Evolutionary conservation across 371 early-diverging fungal species (phyloP).

Genomic region (Capillidium rhysosporum): DNA sequence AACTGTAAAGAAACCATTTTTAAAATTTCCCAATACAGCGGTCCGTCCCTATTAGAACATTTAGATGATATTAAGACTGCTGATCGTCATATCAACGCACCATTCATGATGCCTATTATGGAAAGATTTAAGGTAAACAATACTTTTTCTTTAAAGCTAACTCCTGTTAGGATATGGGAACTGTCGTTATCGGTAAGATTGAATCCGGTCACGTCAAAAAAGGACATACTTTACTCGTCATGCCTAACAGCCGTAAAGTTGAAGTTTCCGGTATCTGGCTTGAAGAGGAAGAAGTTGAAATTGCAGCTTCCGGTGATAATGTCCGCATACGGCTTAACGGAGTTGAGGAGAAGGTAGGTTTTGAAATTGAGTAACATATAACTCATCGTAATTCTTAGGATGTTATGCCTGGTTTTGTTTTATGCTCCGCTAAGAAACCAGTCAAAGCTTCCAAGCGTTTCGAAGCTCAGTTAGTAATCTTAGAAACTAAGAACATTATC

Average conservation of each 20-base stretch:
- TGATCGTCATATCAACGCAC: slow-evolving; percentile 68
- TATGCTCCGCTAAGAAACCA: slow-evolving; percentile 58
- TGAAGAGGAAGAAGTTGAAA: slow-evolving; percentile 63
- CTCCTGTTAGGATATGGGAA: slow-evolving; percentile 72
- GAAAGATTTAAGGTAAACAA: slow-evolving; percentile 64
- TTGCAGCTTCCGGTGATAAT: slow-evolving; percentile 79
- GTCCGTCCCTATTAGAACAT: slow-evolving; percentile 81
- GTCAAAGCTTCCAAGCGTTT: slow-evolving; percentile 55
- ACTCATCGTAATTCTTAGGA: slow-evolving; percentile 20
- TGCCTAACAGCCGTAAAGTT: slow-evolving; percentile 71
- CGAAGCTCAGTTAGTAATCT: slow-evolving; percentile 72
- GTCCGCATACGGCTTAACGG: slow-evolving; percentile 74
- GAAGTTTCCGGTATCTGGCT: slow-evolving; percentile 67
- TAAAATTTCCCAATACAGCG: slow-evolving; percentile 17
- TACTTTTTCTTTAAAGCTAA: background rate
- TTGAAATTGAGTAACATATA: background rate
- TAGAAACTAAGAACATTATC: slow-evolving; percentile 87
- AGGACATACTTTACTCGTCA: slow-evolving; percentile 60
- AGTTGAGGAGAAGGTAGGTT: slow-evolving; percentile 71
- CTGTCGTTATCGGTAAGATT: slow-evolving; percentile 83
- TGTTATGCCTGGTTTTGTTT: slow-evolving; percentile 64
- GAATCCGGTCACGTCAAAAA: slow-evolving; percentile 80
- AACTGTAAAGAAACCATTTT: background rate
- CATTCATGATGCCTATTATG: slow-evolving; percentile 81
- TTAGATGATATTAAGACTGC: slow-evolving; percentile 60